These are phyloP conservation scores for Schizothecium vesticola DNA, from an alignment of 495 filamentous ascomycete species.

Conservation along the genomic window DNA sequence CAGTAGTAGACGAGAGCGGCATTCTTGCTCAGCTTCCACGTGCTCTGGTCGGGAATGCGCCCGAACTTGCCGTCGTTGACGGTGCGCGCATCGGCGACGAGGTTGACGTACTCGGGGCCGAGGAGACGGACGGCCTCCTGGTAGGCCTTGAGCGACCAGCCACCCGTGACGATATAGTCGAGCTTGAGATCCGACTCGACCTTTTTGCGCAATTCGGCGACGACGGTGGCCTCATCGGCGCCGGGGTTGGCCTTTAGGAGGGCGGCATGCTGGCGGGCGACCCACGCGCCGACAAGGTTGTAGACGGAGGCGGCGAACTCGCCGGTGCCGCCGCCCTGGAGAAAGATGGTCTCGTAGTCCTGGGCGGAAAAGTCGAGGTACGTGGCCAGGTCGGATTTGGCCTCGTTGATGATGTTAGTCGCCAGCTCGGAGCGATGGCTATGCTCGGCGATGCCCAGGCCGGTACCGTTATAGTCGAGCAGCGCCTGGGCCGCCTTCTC, in stretches of 20 bases:
- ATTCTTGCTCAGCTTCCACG: slow-evolving; percentile 69
- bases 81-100: slow-evolving; percentile 65
- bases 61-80: slow-evolving; percentile 82
- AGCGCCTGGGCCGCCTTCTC: slow-evolving; percentile 67
- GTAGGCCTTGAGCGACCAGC: slow-evolving; percentile 90
- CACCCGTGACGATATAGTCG: slow-evolving; percentile 88
- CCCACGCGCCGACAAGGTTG: slow-evolving; percentile 78
- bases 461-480: slow-evolving; percentile 74
- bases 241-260: slow-evolving; percentile 33
- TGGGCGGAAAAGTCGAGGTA: slow-evolving; percentile 66
- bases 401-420: slow-evolving; percentile 58
- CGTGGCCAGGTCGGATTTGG: slow-evolving; percentile 57
- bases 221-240: slow-evolving; percentile 42
- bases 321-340: slow-evolving; percentile 78
- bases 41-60: slow-evolving; percentile 66
- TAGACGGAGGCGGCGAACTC: slow-evolving; percentile 77
- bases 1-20: slow-evolving; percentile 86
- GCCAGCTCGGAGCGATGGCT: slow-evolving; percentile 82
- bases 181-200: slow-evolving; percentile 64
- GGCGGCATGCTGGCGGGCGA: slow-evolving; percentile 52
- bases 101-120: slow-evolving; percentile 71
- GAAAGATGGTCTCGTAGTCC: slow-evolving; percentile 72
- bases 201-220: slow-evolving; percentile 53
- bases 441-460: slow-evolving; percentile 78
- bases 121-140: slow-evolving; percentile 75